Conservation (phyloP, 202 grass and related monocot species). For the Schoenoplectus triqueter region DNA sequence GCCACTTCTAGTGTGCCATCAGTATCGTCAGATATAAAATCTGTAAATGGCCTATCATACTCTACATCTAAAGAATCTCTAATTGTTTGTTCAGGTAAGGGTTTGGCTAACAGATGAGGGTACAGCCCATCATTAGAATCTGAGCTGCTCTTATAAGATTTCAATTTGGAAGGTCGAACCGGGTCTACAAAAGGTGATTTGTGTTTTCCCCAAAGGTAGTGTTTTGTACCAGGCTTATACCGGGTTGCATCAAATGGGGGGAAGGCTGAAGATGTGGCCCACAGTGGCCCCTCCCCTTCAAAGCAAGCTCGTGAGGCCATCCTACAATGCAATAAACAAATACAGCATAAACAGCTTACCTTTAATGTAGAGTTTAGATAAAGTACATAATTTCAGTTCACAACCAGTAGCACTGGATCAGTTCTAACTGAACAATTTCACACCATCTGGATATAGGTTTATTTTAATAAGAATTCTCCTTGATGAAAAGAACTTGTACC, state of each 20-base stretch:
- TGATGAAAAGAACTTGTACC: conserved; percentile 49
- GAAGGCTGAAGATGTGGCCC: conserved; percentile 80
- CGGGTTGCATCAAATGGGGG: conserved; percentile 47
- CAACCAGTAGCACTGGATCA: conserved; percentile 5
- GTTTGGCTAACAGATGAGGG: conserved; percentile 35
- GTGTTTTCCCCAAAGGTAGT: conserved; percentile 61
- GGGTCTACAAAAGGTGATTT: conserved; percentile 62
- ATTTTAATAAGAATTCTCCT: conserved; percentile 34
- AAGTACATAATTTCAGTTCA: conserved; percentile 18
- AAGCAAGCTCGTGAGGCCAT: conserved; percentile 77
- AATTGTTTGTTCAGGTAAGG: conserved; percentile 36
- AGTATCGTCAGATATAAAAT: conserved; percentile 56
- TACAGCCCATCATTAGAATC: conserved; percentile 53
- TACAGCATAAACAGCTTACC: conserved; percentile 31
- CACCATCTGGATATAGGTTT: conserved; percentile 7
- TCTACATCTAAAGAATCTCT: conserved; percentile 46
- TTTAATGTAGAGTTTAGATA: conserved; percentile 18
- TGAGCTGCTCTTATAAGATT: conserved; percentile 55
- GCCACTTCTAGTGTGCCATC: conserved; percentile 38
- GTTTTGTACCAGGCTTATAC: conserved; percentile 60
- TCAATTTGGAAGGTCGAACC: conserved; percentile 66
- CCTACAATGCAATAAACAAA: conserved; percentile 55
- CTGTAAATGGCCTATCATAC: conserved; percentile 46
- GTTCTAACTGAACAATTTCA: neutral
- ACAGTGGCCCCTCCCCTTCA: conserved; percentile 79